Base-by-base conservation (phyloP, 2,329 filamentous ascomycete genomes). In the Xylariaceae sp. region DNA sequence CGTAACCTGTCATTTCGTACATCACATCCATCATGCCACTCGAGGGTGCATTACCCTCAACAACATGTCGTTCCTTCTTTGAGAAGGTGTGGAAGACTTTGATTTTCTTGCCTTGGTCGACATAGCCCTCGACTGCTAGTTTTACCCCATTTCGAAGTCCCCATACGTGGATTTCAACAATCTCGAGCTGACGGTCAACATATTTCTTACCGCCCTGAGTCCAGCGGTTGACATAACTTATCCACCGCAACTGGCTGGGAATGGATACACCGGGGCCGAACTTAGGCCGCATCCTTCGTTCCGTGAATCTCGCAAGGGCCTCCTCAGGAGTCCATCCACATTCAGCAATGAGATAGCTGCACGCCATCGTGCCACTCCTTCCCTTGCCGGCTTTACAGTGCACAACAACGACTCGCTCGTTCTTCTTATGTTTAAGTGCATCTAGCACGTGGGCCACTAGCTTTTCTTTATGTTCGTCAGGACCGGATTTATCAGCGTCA, bases 341-440 rank as follows among this genome's bases (percentile, higher is more conserved):
- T 63, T 97, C 88, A 6, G 86, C 83, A 57, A 98, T 93, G 47
- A 98, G 72, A 64, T 95, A 97, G 56, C 86, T 88, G 67, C 88
- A 95, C 22, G 85, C 84, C 57, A 89, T 82, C 0, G 89, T 95
- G 4, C 93, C 93, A 54, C 88, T 95, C 40, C 93, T 77, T 2
- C 93, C 93, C 67, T 98, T 98, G 3, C 93, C 93, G 1, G 93
- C 93, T 64, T 97, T 97, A 73, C 93, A 97, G 67, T 98, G 93
- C 6, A 97, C 89, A 6, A 97, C 91, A 0, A 85, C 85, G 0
- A 97, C 88, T 25, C 89, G 75, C 29, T 67, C 64, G 36, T 61
- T 62, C 25, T 67, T 61, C 40, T 64, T 65, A 29, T 64, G 54
- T 4, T 60, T 68, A 42, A 65, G 63, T 12, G 56, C 57, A 37